Percentiles rank a stretch among this genome's conserved stretches.
Evolutionary conservation across 1,284 basidiomycete genomes (phyloP).

Genomic region (Veloboletus limbatus): DNA sequence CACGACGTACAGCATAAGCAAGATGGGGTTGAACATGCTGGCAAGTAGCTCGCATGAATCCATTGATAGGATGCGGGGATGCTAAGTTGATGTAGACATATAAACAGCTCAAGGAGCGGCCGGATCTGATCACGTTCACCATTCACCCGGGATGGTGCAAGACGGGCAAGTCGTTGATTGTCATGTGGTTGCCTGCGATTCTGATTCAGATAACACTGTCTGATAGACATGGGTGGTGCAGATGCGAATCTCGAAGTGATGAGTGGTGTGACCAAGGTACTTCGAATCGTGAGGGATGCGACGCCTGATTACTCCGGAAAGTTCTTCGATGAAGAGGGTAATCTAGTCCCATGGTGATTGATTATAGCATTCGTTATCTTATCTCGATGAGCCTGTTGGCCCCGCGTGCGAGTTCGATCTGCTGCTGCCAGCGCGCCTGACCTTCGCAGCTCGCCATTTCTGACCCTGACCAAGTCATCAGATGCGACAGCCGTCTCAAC

Average conservation of each 20-base stretch:
- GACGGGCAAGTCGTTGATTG: background rate
- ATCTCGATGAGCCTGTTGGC: constrained; percentile 1
- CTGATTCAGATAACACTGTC: background rate
- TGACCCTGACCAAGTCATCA: background rate
- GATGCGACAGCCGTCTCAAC: background rate
- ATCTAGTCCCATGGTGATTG: constrained; percentile 1
- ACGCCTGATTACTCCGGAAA: constrained; percentile 8
- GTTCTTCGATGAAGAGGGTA: constrained; percentile 4
- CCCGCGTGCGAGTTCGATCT: constrained; percentile 5
- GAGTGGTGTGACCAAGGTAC: constrained; percentile 2
- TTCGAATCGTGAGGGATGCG: constrained; percentile 4
- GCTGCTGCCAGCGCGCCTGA: too few species aligned
- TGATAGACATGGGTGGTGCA: background rate
- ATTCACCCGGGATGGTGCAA: constrained; percentile 12
- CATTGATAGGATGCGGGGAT: background rate
- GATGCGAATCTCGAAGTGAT: background rate
- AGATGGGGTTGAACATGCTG: constrained; percentile 9
- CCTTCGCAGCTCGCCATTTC: background rate
- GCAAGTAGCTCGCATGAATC: background rate
- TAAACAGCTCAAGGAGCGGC: constrained; percentile 7
- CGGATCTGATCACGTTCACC: constrained; percentile 7
- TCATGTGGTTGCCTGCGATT: background rate
- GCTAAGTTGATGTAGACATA: constrained; percentile 5
- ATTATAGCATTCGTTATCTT: constrained; percentile 1
- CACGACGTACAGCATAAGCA: constrained; percentile 11